Conservation (phyloP, 495 filamentous ascomycete genomes). For the Pyrenula massariospora region DNA sequence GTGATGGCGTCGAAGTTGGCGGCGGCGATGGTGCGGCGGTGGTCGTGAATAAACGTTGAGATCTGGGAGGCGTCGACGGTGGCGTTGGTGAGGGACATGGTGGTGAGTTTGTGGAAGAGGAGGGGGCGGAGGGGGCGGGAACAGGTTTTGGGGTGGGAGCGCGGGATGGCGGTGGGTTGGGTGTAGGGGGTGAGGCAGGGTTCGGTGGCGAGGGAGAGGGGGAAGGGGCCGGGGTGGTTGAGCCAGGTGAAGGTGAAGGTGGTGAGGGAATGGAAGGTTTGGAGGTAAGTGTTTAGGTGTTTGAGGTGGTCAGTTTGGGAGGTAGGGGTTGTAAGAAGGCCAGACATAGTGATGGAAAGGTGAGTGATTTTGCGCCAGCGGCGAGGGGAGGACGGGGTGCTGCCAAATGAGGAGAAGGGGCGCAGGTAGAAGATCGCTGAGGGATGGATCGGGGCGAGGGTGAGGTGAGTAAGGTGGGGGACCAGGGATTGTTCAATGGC, state of each 20-base stretch:
- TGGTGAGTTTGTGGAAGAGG: constrained; percentile 43
- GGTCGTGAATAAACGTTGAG: constrained; percentile 42
- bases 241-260: constrained; percentile 61
- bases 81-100: constrained; percentile 55
- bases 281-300: constrained; percentile 61
- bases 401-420: constrained; percentile 49
- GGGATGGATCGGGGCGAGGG: constrained; percentile 55
- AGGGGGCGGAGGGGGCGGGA: constrained; percentile 34
- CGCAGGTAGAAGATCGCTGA: constrained; percentile 60
- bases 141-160: constrained; percentile 24
- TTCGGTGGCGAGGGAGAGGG: constrained; percentile 52
- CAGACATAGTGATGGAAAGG: constrained; percentile 55
- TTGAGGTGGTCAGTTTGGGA: constrained; percentile 58
- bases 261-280: constrained; percentile 48
- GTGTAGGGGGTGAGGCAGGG: constrained; percentile 35
- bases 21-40: constrained; percentile 51
- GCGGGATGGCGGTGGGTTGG: constrained; percentile 2
- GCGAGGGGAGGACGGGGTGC: constrained; percentile 45
- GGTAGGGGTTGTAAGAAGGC: constrained; percentile 41
- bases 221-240: constrained; percentile 53
- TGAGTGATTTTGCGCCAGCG: constrained; percentile 64
- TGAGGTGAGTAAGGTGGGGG: constrained; percentile 45
- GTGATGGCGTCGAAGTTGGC: constrained; percentile 61
- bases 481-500: constrained; percentile 58
- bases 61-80: constrained; percentile 58